Percentiles rank a stretch among this genome's conserved stretches.
Conservation (phyloP, 2,329 filamentous ascomycete species). For the Xylaria sp. region DNA sequence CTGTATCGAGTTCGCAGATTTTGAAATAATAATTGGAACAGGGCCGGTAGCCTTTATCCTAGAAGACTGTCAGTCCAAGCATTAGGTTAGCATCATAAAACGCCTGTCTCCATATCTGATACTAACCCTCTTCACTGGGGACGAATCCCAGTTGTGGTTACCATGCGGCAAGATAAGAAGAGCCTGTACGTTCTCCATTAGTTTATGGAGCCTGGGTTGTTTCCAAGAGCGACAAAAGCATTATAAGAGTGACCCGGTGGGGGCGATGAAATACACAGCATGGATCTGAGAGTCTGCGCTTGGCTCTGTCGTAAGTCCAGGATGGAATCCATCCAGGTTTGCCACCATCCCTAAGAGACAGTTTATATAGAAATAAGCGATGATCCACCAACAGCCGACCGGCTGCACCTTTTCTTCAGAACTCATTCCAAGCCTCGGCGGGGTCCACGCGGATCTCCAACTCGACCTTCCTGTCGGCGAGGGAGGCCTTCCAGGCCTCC, state of each 20-base stretch:
- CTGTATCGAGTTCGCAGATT: too few relatives aligned
- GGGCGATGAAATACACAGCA: not conserved
- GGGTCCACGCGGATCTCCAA: conserved; percentile 9
- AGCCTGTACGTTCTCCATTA: too few relatives aligned
- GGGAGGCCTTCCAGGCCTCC: conserved; percentile 13
- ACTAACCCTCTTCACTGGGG: too few relatives aligned
- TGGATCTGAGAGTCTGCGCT: not conserved
- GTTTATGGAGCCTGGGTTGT: not conserved
- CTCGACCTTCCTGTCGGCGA: conserved; percentile 1
- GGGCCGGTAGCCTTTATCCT: too few relatives aligned
- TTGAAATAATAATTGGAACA: too few relatives aligned
- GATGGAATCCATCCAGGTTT: too few relatives aligned
- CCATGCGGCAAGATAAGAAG: not conserved
- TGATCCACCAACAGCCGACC: not conserved
- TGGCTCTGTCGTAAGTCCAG: not conserved
- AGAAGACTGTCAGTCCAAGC: too few relatives aligned
- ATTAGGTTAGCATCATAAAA: too few relatives aligned
- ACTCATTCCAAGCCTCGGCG: not conserved
- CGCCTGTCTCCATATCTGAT: too few relatives aligned
- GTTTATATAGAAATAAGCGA: too few relatives aligned
- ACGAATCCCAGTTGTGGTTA: not conserved
- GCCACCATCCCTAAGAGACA: not conserved
- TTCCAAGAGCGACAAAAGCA: not conserved
- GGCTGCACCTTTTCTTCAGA: not conserved
- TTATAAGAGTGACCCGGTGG: not conserved